Base-by-base conservation (phyloP, 805 yeast species). In the Spathaspora sp. region DNA sequence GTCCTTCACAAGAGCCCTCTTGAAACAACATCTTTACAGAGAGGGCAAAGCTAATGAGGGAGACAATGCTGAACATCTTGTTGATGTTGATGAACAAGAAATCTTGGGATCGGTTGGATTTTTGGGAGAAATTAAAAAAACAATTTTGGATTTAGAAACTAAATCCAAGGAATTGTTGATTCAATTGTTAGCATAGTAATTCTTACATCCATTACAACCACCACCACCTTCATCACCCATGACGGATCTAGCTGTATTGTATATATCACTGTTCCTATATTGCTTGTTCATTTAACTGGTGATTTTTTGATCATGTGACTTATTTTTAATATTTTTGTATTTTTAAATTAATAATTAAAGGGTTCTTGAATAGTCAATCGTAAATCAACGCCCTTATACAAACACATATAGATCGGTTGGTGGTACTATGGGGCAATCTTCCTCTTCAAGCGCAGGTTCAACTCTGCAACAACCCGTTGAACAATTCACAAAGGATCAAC, bases 1-100 rank as follows among this genome's bases (percentile, higher is more conserved):
- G 1, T 79, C 89, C 2, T 87, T 84, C 63, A 78, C 83, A 44
- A 81, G 77, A 57, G 79, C 77, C 53, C 70, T 87, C 58, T 65
- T 85, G 49, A 75, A 77, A 52, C 76, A 67, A 53, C 58, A 60
- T 16, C 49, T 60, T 17, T 16, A 11, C 35, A 40, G 44, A 9
- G 67, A 63, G 42, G 62, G 59, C 47, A 57, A 62, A n/a, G 57
- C 59, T 35, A 60, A 57, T 42, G 55, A 61, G 14, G 55, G 44
- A 10, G 31, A 46, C 2, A 44, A 42, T 16, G 44, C 59, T 20
- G 51, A 55, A 10, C 28, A 11, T 6, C 23, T 16, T 26, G 60
- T 53, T 28, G 61, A 64, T n/a, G 63, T 63, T 44, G 69, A 66
- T 38, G 67, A 60, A 42, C 68, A 63, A 46, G 66, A 59, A 11